Percentiles rank a stretch among this genome's conserved stretches.
Evolutionary conservation across 768 basidiomycete genomes (phyloP).

Genomic region (Lepiota brunneoincarnata): DNA sequence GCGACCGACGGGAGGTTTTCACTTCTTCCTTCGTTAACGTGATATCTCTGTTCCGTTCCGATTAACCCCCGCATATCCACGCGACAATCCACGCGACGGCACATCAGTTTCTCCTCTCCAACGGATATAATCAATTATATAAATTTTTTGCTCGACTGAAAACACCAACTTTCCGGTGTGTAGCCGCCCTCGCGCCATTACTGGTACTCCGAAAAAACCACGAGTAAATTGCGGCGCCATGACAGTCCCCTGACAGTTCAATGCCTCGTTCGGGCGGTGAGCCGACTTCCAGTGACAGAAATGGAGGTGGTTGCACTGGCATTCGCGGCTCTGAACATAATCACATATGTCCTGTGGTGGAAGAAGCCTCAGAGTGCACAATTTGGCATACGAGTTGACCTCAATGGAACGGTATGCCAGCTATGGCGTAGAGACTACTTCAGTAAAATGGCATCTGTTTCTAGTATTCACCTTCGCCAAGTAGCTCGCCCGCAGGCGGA

Average conservation of each 20-base stretch:
- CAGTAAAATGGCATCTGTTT: not conserved
- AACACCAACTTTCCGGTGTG: not conserved
- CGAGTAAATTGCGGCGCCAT: too few species aligned
- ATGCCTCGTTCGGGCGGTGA: slow-evolving; percentile 1
- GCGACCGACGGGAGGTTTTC: too few species aligned
- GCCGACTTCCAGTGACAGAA: not conserved
- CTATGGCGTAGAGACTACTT: not conserved
- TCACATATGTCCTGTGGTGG: slow-evolving; percentile 15
- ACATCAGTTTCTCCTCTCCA: too few species aligned
- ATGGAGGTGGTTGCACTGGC: slow-evolving; percentile 12
- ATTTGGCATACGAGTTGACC: not conserved
- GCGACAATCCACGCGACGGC: too few species aligned
- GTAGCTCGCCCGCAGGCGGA: not conserved
- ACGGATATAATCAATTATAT: too few species aligned
- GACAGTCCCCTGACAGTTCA: not conserved
- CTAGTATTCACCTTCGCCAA: not conserved
- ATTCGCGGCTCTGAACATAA: slow-evolving; percentile 2
- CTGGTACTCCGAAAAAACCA: too few species aligned
- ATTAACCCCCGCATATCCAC: too few species aligned
- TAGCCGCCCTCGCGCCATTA: too few species aligned
- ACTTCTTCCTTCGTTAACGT: too few species aligned
- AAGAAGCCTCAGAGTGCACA: slow-evolving; percentile 13
- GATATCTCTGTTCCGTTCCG: too few species aligned
- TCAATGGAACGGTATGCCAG: not conserved
- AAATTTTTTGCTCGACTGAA: too few species aligned